A percentile compares a stretch with the other conserved stretches of the same genome.
These are phyloP conservation scores for Coemansia nantahalensis DNA, from an alignment of 192 early-diverging fungal species.

Conservation along the genomic window DNA sequence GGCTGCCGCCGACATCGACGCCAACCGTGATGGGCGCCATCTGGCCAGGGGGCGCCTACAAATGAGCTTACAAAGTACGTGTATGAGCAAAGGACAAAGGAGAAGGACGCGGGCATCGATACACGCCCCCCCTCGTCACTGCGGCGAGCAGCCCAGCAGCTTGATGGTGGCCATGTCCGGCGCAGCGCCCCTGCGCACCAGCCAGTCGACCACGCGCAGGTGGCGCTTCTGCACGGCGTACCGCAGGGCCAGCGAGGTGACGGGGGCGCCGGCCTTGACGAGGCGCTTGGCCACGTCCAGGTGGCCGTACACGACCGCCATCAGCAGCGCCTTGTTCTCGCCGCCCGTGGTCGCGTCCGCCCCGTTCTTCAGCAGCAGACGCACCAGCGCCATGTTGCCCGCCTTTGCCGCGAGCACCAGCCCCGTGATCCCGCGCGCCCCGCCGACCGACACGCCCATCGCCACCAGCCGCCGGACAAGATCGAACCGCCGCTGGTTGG, in stretches of 20 bases:
- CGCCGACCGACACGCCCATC: no score
- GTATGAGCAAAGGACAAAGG: no score
- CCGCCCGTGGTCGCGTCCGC: conserved; percentile 24
- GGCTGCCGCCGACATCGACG: conserved; percentile 34
- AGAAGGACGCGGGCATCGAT: no score
- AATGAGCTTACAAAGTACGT: no score
- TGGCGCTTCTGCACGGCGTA: conserved; percentile 51
- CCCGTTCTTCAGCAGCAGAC: conserved; percentile 41
- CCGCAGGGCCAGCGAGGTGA: conserved; percentile 37
- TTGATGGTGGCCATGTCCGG: conserved; percentile 51
- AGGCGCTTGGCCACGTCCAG: conserved; percentile 34
- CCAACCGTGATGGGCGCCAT: conserved; percentile 5
- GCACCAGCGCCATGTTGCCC: no score
- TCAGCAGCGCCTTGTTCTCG: conserved; percentile 45
- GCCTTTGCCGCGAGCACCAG: no score
- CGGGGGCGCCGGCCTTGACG: conserved; percentile 41
- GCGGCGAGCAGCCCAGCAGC: conserved; percentile 20
- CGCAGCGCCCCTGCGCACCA: conserved; percentile 42
- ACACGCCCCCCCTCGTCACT: not conserved
- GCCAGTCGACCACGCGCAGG: conserved; percentile 15
- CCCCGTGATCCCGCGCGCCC: no score
- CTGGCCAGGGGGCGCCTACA: no score
- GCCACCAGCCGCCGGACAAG: no score
- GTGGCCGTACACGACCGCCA: conserved; percentile 49
- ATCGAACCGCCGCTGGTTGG: no score